phyloP scores from a whole-genome alignment of 2,329 filamentous ascomycete genomes.

The Xylaria digitata region DNA sequence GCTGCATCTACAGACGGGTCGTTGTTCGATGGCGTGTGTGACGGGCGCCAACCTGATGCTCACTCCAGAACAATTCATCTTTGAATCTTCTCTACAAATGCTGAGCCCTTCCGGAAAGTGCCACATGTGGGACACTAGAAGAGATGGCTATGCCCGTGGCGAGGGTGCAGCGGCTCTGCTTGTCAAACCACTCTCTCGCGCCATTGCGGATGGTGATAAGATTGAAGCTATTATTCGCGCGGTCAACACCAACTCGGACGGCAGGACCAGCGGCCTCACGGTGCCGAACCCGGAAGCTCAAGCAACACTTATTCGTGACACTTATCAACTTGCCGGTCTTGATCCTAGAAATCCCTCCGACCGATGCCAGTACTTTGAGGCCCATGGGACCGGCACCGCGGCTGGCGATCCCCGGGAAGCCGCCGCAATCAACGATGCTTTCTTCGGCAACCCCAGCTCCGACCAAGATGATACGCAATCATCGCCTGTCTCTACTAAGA shows the following conservation, averaged over 20 bases:
- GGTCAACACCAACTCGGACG: conserved; percentile 63
- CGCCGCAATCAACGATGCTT: conserved; percentile 56
- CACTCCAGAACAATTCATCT: conserved; percentile 57
- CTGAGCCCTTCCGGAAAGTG: conserved; percentile 58
- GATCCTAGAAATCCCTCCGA: conserved; percentile 50
- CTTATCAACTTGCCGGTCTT: conserved; percentile 58
- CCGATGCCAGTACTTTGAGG: conserved; percentile 61
- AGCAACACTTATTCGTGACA: conserved; percentile 56
- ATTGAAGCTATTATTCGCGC: conserved; percentile 62
- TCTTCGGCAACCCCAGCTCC: conserved; percentile 47
- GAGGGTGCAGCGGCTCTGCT: conserved; percentile 65
- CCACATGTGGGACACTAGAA: conserved; percentile 61
- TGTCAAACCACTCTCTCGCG: conserved; percentile 62
- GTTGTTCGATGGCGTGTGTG: conserved; percentile 57
- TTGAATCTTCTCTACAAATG: conserved; percentile 58
- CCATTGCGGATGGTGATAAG: conserved; percentile 60
- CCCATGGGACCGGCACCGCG: conserved; percentile 57
- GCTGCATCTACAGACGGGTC: conserved; percentile 54
- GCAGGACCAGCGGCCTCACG: conserved; percentile 64
- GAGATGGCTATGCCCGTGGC: conserved; percentile 68
- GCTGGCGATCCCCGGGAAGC: conserved; percentile 58
- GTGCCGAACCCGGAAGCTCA: conserved; percentile 63
- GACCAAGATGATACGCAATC: conserved; percentile 15
- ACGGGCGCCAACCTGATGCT: conserved; percentile 58
- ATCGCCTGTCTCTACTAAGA: conserved; percentile 16